Percentiles rank a stretch among this genome's conserved stretches.
These are phyloP conservation scores for Pharus latifolius DNA, from an alignment of 176 grass and related monocot genomes.

Conservation along the genomic window DNA sequence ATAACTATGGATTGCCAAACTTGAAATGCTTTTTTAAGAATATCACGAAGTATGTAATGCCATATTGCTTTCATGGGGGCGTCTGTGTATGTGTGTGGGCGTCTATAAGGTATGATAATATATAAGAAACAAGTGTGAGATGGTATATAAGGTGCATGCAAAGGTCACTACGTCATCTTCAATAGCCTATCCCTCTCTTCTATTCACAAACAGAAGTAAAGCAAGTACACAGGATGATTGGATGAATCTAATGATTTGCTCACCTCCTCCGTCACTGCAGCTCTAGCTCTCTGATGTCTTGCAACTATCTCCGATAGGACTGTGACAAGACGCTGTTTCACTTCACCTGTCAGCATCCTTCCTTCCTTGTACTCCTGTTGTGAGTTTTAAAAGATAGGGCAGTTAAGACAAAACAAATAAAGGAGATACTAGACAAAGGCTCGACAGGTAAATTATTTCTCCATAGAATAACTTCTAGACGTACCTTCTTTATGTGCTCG, in stretches of 20 bases:
- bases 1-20: background rate
- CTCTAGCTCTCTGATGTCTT: conserved; percentile 61
- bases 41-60: background rate
- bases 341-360: conserved; percentile 75
- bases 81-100: background rate
- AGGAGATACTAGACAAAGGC: too few relatives aligned
- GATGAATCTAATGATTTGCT: background rate
- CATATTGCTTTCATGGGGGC: background rate
- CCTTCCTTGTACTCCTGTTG: conserved; percentile 75
- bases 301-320: conserved; percentile 64
- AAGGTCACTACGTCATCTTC: too few relatives aligned
- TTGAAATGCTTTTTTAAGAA: background rate
- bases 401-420: background rate
- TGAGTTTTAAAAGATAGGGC: background rate
- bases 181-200: too few relatives aligned
- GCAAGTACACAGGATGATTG: background rate
- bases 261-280: conserved; percentile 73
- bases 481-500: conserved; percentile 71
- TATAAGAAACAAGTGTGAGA: background rate
- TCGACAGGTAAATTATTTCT: background rate
- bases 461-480: background rate
- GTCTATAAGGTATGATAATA: background rate
- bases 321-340: conserved; percentile 44
- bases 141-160: background rate
- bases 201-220: too few relatives aligned